phyloP scores from a whole-genome alignment of 164 flowering plant genomes.

The Macadamia integrifolia region DNA sequence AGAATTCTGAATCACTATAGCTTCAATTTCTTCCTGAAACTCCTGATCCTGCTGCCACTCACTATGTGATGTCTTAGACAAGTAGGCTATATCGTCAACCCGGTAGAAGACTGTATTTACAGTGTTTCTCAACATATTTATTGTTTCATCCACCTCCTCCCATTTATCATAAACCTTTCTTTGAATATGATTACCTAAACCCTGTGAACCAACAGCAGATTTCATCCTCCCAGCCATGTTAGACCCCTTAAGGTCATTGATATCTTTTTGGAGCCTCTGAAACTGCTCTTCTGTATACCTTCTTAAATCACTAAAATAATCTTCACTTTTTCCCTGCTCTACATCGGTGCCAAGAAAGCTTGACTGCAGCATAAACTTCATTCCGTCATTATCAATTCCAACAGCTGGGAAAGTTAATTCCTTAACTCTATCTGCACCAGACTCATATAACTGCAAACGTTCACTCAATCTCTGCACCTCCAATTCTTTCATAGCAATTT shows the following conservation, averaged over 20 bases:
- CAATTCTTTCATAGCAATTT: slow-evolving; percentile 43
- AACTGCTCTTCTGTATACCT: slow-evolving; percentile 34
- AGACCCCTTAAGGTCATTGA: slow-evolving; percentile 25
- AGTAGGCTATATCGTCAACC: slow-evolving; percentile 20
- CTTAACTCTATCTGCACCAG: slow-evolving; percentile 17
- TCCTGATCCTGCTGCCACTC: slow-evolving; percentile 32
- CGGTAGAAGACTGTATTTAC: slow-evolving; percentile 23
- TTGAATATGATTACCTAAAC: background rate
- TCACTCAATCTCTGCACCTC: slow-evolving; percentile 47
- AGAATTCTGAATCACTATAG: slow-evolving; percentile 37
- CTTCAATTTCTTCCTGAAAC: slow-evolving; percentile 46
- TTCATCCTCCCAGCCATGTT: slow-evolving; percentile 20
- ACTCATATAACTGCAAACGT: slow-evolving; percentile 20
- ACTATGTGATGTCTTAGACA: slow-evolving; percentile 29
- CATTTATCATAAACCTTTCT: slow-evolving; percentile 28
- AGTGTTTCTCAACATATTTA: slow-evolving; percentile 27
- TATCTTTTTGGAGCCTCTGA: slow-evolving; percentile 33
- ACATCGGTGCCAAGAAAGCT: slow-evolving; percentile 7
- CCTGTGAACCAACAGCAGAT: background rate
- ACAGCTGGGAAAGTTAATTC: background rate
- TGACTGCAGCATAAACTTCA: slow-evolving; percentile 4
- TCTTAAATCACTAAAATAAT: slow-evolving; percentile 25
- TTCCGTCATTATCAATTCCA: slow-evolving; percentile 1
- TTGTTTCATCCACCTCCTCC: slow-evolving; percentile 26
- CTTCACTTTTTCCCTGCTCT: slow-evolving; percentile 22